Conservation (phyloP, 768 basidiomycete species). For the Pleurotus eryngii region DNA sequence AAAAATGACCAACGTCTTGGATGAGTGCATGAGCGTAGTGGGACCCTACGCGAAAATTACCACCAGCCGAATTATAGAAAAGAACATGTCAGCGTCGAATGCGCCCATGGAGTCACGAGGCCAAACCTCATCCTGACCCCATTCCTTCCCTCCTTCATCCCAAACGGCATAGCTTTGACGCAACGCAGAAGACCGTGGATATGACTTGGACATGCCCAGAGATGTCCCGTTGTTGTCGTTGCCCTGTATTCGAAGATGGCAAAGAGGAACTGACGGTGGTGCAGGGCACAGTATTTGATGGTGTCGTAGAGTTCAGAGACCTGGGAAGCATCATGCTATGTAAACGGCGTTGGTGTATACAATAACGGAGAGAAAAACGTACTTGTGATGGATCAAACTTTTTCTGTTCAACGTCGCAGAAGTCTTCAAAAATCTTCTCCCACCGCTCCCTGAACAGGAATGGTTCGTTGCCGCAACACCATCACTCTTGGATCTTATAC, state of each 20-base stretch:
- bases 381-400: conserved; percentile 98
- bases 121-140: too few species aligned
- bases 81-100: too few species aligned
- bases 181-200: too few species aligned
- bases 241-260: conserved; percentile 32
- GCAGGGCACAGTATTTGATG: conserved; percentile 90
- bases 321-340: conserved; percentile 30
- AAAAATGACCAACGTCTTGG: too few species aligned
- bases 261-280: conserved; percentile 88
- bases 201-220: too few species aligned
- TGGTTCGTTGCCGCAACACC: conserved; percentile 97
- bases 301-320: conserved; percentile 98
- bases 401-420: conserved; percentile 97
- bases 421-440: conserved; percentile 98
- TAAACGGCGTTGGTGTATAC: not conserved
- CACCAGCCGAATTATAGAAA: too few species aligned
- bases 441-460: conserved; percentile 93
- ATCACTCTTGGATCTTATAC: conserved; percentile 93
- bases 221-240: too few species aligned
- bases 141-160: too few species aligned
- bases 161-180: too few species aligned
- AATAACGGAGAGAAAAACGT: conserved; percentile 20
- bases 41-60: too few species aligned
- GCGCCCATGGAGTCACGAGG: too few species aligned
- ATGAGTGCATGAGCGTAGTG: too few species aligned